Base-by-base conservation (phyloP, 2,329 filamentous ascomycete genomes). In the Berkeleyomyces rouxiae region DNA sequence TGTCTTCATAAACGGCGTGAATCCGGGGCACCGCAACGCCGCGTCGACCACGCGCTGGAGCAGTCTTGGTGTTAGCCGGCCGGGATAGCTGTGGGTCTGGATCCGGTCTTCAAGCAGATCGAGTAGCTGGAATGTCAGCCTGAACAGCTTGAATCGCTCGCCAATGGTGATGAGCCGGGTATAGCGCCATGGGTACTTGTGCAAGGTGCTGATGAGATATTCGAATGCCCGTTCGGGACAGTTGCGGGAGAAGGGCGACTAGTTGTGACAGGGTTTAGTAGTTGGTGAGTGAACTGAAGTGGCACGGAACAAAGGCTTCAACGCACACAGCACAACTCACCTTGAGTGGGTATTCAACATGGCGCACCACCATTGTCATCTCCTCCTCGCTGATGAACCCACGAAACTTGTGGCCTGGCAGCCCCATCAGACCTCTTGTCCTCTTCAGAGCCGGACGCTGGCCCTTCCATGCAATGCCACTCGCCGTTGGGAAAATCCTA, bases 171-270 rank as follows among this genome's bases (percentile, higher is more conserved):
- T 81, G 61, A 75, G 67, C 2, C 80, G 71, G 1, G 82, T 75
- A 69, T 77, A 75, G 64, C 80, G 76, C 84, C 84, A 87, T 0
- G 84, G 84, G 51, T 84, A 77, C 74, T 86, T 82, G 65, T 77
- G 78, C 44, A 83, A 69, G 0, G 80, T 85, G 69, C 81, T 84
- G 67, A 86, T 83, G 68, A 86, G 74, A 69, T 78, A 83, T 72
- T 87, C 84, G 63, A 80, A 86, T 1, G 82, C 79, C 11, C 84
- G 79, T 71, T 86, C 82, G 0, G 82, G 82, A 67, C 82, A 84
- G 36, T 82, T 77, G 63, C 75, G 77, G 7, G 80, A 78, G 68
- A 81, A 86, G 0, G 80, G 79, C 10, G 81, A 82, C 81, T 85
- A 37, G 7, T 44, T n/a, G 7, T 3, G 11, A 40, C 9, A 47